Evolutionary conservation across 208 protist genomes (phyloP), one percentile per base, ranked within the genome.

Genomic region (Angomonas desouzai): DNA sequence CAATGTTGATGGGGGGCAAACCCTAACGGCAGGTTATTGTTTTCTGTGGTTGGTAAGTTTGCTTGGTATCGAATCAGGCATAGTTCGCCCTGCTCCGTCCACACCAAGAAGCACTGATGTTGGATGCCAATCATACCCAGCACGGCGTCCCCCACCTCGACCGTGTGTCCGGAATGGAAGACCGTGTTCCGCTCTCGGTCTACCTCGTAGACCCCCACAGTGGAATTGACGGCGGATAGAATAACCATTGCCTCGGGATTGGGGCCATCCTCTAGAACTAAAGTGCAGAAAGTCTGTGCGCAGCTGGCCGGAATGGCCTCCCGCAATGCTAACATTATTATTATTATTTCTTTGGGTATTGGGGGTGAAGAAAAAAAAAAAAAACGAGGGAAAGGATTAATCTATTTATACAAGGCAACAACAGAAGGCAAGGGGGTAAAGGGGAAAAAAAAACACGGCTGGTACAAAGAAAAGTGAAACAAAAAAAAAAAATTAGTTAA

Each of bases 11-110:
- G 6, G 18, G 45, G 20, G 3, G 45, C 4, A 23, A 27, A 51
- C 45, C 18, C 20, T 3, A 27, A 13, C 45, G 20, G 36, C 9
- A 13, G 6, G 13, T 40, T 16, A 7, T 43, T 30, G 0, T 38
- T 51, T 0, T 57, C 29, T 11, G 27, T 16, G 7, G 30, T 3
- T 11, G 40, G 10, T 20, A 90, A 65, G 55, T 90, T 90, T 23
- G 74, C 79, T 58, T 94, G 88, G 58, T 90, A 94, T 28, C 88
- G 79, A 63, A 80, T 76, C 3, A 91, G 48, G 10, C 89, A 40
- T 36, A 88, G 51, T 59, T 88, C 80, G 33, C 70, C 62, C 48
- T 83, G 74, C 9, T 76, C 68, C 22, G 88, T 94, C 55, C 76
- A 78, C 22, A 85, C 68, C 3, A 85, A 25, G 28, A 91, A 73